phyloP scores from a whole-genome alignment of 2,329 filamentous ascomycete species.

The Curvularia spicifera region DNA sequence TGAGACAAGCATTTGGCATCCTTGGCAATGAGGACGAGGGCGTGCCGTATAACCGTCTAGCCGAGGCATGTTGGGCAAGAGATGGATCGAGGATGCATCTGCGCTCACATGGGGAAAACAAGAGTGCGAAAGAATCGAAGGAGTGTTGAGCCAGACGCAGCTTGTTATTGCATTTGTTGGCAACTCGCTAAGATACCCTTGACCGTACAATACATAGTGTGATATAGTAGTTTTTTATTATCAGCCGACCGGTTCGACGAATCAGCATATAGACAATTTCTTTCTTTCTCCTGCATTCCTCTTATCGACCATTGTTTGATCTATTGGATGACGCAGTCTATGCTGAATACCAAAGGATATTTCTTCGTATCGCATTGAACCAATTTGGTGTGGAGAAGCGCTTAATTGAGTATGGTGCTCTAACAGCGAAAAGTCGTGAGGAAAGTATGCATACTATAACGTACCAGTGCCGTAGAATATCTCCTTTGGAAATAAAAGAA shows the following conservation, averaged over 20 bases:
- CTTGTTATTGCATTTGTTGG: neutral
- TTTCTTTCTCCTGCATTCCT: neutral
- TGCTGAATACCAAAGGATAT: neutral
- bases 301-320: neutral
- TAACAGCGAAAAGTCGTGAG: neutral
- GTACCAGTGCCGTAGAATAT: too few species aligned
- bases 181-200: slow-evolving; percentile 8
- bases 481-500: too few species aligned
- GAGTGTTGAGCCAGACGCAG: neutral
- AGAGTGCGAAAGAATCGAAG: neutral
- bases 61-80: slow-evolving; percentile 1
- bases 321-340: neutral
- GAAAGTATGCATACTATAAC: neutral
- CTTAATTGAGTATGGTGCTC: neutral
- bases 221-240: slow-evolving; percentile 17
- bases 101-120: neutral
- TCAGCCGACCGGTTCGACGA: slow-evolving; percentile 14
- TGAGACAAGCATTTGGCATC: slow-evolving; percentile 6
- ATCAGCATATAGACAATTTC: neutral
- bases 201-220: slow-evolving; percentile 13
- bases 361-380: too few species aligned
- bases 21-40: slow-evolving; percentile 11
- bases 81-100: neutral
- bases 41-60: slow-evolving; percentile 1
- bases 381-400: too few species aligned